Evolutionary conservation across 164 flowering plant species (phyloP).

Genomic region (Pachysandra terminalis): DNA sequence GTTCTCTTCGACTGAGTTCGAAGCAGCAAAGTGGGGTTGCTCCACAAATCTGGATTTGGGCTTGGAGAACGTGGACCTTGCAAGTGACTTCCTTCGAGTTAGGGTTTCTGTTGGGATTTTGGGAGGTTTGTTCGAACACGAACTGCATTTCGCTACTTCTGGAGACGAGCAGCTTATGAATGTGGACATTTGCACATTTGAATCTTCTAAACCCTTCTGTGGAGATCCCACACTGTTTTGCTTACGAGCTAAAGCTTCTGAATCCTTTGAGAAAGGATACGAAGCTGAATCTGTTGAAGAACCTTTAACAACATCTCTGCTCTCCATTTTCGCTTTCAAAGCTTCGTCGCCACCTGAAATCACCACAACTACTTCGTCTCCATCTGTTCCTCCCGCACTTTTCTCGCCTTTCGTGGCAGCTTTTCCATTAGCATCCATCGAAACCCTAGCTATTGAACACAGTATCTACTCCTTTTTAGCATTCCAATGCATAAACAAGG

Average conservation of each 20-base stretch:
- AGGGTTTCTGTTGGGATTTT: constrained; percentile 22
- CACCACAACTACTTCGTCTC: constrained; percentile 29
- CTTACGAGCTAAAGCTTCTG: constrained; percentile 3
- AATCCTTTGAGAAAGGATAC: constrained; percentile 9
- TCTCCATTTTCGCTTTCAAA: constrained; percentile 4
- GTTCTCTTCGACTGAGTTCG: constrained; percentile 14
- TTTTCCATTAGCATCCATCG: constrained; percentile 18
- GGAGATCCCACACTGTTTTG: not conserved
- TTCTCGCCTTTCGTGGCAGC: not conserved
- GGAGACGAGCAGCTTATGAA: constrained; percentile 27
- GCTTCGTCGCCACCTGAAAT: constrained; percentile 28
- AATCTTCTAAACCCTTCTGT: constrained; percentile 1
- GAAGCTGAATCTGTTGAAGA: not conserved
- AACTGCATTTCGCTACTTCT: constrained; percentile 17
- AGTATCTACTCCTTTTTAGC: not conserved
- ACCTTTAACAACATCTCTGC: not conserved
- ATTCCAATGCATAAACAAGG: not conserved
- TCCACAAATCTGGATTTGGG: constrained; percentile 47
- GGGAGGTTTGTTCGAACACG: constrained; percentile 36
- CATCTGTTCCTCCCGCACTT: not conserved
- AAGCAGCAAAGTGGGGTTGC: constrained; percentile 20
- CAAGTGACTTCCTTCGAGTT: constrained; percentile 18
- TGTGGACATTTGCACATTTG: constrained; percentile 13
- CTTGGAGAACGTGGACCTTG: constrained; percentile 30
- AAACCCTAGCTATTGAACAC: constrained; percentile 2